Evolutionary conservation across 805 yeast genomes (phyloP).

Genomic region (Sugiyamaella lignohabitans): DNA sequence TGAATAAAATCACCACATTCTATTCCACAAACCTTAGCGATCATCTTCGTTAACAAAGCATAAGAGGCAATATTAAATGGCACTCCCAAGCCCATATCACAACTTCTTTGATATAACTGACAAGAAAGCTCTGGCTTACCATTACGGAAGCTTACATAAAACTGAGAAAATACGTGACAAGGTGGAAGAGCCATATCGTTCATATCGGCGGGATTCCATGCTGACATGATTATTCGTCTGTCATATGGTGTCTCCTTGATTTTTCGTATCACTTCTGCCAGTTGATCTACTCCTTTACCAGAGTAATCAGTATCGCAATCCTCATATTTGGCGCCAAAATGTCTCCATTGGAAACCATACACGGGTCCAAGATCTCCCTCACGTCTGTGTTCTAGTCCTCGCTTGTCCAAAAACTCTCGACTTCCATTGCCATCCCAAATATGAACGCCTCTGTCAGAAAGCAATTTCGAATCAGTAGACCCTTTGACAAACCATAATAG

Average conservation of each 20-base stretch:
- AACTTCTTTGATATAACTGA: constrained; percentile 90
- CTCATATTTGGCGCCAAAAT: constrained; percentile 88
- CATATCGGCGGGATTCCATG: constrained; percentile 98
- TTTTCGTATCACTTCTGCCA: constrained; percentile 69
- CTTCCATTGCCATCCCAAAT: constrained; percentile 99
- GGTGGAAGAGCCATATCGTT: constrained; percentile 96
- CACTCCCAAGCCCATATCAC: constrained; percentile 99
- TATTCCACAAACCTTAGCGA: constrained; percentile 91
- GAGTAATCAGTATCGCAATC: constrained; percentile 84
- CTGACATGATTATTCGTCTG: constrained; percentile 87
- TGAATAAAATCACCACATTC: constrained; percentile 94
- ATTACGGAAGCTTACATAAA: constrained; percentile 80
- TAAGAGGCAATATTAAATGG: constrained; percentile 98
- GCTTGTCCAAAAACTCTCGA: constrained; percentile 75
- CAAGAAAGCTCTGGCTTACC: constrained; percentile 56
- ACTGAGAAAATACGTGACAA: constrained; percentile 94
- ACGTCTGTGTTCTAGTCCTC: constrained; percentile 72
- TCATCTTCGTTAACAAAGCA: constrained; percentile 87
- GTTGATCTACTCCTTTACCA: constrained; percentile 87
- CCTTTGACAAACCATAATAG: constrained; percentile 90
- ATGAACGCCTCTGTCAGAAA: constrained; percentile 80
- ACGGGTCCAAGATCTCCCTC: constrained; percentile 98
- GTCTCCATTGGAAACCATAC: constrained; percentile 99
- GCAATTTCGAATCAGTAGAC: constrained; percentile 74
- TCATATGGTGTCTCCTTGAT: constrained; percentile 88